A percentile compares a stretch with the other conserved stretches of the same genome.
phyloP scores from a whole-genome alignment of 1,139 yeast species.

The Yamadazyma triangularis region DNA sequence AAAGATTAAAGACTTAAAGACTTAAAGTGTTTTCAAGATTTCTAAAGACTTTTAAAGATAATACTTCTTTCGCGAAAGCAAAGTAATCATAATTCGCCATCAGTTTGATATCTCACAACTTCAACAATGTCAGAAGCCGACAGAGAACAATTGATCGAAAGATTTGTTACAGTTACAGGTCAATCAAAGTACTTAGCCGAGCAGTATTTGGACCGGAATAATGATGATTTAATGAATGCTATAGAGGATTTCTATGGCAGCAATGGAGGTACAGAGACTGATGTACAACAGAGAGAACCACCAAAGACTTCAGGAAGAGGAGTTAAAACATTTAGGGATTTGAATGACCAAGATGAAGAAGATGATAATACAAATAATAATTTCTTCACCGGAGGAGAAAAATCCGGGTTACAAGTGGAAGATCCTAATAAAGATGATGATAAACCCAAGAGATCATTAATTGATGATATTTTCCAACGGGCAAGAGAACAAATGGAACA shows the following conservation, averaged over 20 bases:
- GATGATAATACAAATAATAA: slow-evolving; percentile 68
- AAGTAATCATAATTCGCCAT: too few species aligned
- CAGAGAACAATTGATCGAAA: slow-evolving; percentile 30
- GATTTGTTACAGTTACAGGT: slow-evolving; percentile 46
- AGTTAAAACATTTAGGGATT: slow-evolving; percentile 47
- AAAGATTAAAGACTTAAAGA: too few species aligned
- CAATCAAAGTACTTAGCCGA: slow-evolving; percentile 37
- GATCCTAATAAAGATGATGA: slow-evolving; percentile 63
- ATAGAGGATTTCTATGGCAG: slow-evolving; percentile 40
- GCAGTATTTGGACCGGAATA: slow-evolving; percentile 38
- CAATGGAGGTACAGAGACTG: too few species aligned
- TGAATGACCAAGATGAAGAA: slow-evolving; percentile 47
- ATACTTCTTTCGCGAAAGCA: too few species aligned
- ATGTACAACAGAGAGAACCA: slow-evolving; percentile 3
- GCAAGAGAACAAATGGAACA: slow-evolving; percentile 41
- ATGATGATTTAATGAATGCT: slow-evolving; percentile 34
- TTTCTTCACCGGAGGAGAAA: slow-evolving; percentile 93
- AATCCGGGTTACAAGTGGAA: slow-evolving; percentile 89
- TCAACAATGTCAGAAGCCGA: slow-evolving; percentile 1
- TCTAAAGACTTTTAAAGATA: too few species aligned
- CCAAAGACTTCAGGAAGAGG: slow-evolving; percentile 13
- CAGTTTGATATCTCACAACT: too few species aligned
- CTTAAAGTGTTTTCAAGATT: too few species aligned
- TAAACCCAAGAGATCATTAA: slow-evolving; percentile 41
- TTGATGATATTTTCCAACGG: slow-evolving; percentile 43